Conservation (phyloP, 257 asterid species). For the Penstemon barbatus region DNA sequence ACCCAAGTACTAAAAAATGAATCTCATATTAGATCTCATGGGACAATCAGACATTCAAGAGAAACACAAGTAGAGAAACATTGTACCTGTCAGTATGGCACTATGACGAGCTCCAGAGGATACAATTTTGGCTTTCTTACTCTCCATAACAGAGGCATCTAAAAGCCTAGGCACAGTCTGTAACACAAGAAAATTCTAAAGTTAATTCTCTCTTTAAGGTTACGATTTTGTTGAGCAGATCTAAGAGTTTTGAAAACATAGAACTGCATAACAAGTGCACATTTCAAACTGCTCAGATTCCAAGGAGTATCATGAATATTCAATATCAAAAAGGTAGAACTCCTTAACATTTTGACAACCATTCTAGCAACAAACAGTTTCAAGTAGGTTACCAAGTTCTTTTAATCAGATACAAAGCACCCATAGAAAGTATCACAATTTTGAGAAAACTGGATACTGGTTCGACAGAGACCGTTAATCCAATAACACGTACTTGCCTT, state of each 20-base stretch:
- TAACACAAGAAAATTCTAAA: background rate
- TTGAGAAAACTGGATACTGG: constrained; percentile 21
- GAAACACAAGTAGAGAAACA: background rate
- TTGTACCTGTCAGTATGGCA: constrained; percentile 61
- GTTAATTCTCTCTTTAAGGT: background rate
- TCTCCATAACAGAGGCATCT: constrained; percentile 61
- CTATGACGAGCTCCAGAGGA: constrained; percentile 85
- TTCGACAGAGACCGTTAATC: constrained; percentile 5
- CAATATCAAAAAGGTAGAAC: constrained; percentile 14
- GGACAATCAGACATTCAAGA: constrained; percentile 7
- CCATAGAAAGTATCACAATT: constrained; percentile 16
- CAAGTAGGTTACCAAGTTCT: background rate
- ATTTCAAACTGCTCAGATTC: background rate
- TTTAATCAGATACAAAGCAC: background rate
- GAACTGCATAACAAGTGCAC: background rate
- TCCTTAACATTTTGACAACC: constrained; percentile 12
- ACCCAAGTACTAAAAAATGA: background rate
- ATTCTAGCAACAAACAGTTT: constrained; percentile 11
- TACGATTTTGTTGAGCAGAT: background rate
- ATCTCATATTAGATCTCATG: constrained; percentile 1
- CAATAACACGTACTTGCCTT: background rate
- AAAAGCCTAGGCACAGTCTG: constrained; percentile 58
- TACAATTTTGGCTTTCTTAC: constrained; percentile 44
- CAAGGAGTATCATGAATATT: constrained; percentile 1
- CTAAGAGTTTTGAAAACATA: background rate